Percentiles rank a stretch among this genome's conserved stretches.
These are phyloP conservation scores for Apocynum venetum DNA, from an alignment of 257 asterid genomes.

Conservation along the genomic window DNA sequence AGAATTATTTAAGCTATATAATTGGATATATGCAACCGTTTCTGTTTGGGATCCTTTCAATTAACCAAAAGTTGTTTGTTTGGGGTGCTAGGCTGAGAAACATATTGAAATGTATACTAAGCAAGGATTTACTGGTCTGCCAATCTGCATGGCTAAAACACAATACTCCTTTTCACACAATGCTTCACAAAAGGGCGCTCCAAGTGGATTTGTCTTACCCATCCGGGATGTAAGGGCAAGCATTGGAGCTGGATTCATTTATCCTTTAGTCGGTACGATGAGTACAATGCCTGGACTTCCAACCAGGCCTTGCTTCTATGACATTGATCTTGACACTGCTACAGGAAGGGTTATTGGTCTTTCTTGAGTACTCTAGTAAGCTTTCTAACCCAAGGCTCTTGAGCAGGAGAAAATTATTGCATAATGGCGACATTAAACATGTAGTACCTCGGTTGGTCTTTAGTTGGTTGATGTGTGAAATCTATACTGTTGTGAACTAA, in stretches of 20 bases:
- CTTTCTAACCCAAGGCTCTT: background rate
- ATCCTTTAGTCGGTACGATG: conserved; percentile 94
- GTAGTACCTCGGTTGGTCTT: too few relatives aligned
- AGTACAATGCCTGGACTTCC: conserved; percentile 99
- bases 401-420: background rate
- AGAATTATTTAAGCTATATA: background rate
- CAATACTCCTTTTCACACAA: conserved; percentile 90
- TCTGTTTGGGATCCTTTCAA: background rate
- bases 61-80: conserved; percentile 5
- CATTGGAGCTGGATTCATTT: conserved; percentile 95
- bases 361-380: conserved; percentile 41
- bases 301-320: conserved; percentile 95
- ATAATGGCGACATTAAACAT: background rate
- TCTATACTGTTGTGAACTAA: background rate
- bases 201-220: conserved; percentile 76
- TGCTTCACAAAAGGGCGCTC: conserved; percentile 84
- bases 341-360: conserved; percentile 89
- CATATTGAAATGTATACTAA: conserved; percentile 85
- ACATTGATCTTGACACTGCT: conserved; percentile 76
- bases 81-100: conserved; percentile 67
- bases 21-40: background rate
- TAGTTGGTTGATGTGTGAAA: background rate
- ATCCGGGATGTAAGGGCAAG: conserved; percentile 90
- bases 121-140: conserved; percentile 83
- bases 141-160: conserved; percentile 99